These are phyloP conservation scores for Nissolia schottii DNA, from an alignment of 306 rosid species.

Conservation along the genomic window DNA sequence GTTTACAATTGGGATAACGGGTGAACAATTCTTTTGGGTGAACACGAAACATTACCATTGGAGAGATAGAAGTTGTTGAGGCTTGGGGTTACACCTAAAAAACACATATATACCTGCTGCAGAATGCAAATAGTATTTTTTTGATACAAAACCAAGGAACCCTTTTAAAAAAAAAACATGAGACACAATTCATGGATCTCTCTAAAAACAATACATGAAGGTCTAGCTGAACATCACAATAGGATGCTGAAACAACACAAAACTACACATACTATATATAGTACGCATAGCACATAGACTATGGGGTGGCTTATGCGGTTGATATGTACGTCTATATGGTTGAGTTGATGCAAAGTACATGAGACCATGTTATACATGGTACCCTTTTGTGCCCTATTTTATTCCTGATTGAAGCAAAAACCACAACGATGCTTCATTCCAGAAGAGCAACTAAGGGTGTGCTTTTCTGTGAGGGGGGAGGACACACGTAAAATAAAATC, in stretches of 20 bases:
- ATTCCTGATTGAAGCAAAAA: constrained; percentile 22
- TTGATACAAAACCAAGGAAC: constrained; percentile 1
- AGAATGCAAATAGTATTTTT: background rate
- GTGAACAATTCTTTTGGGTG: too few relatives aligned
- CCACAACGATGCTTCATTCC: background rate
- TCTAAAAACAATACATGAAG: constrained; percentile 23
- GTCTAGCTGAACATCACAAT: constrained; percentile 26
- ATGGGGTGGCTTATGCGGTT: constrained; percentile 14
- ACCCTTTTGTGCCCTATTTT: constrained; percentile 21
- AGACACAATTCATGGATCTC: constrained; percentile 22
- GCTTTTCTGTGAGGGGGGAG: constrained; percentile 14
- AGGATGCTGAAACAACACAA: constrained; percentile 18
- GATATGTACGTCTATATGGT: constrained; percentile 35
- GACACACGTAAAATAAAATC: too few relatives aligned
- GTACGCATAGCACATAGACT: background rate
- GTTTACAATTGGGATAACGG: too few relatives aligned
- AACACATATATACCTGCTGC: background rate
- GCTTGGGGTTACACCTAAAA: background rate
- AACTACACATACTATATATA: constrained; percentile 19
- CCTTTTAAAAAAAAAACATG: background rate
- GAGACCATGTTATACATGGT: constrained; percentile 10
- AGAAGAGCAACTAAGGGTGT: constrained; percentile 2
- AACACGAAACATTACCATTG: too few relatives aligned
- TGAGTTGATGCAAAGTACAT: constrained; percentile 21
- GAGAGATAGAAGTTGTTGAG: background rate